phyloP scores from a whole-genome alignment of 75 land plant genomes.

The Pinus tabuliformis region DNA sequence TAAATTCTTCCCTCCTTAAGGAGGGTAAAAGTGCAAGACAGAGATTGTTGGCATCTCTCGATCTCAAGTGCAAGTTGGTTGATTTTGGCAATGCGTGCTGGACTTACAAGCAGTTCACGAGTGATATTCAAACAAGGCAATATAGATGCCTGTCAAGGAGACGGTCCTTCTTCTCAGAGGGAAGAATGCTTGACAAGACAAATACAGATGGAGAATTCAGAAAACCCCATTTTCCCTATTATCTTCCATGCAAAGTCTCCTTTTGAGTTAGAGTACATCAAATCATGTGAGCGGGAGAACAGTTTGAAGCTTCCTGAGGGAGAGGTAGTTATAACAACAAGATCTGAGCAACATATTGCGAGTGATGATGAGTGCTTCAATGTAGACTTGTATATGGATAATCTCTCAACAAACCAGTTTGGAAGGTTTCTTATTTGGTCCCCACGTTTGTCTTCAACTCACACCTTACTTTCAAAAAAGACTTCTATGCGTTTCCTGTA shows the following conservation, averaged over 20 bases:
- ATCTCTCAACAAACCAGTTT: constrained; percentile 38
- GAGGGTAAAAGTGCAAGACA: too few species aligned
- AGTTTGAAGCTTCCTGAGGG: not conserved
- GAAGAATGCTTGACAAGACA: too few species aligned
- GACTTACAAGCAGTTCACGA: constrained; percentile 88
- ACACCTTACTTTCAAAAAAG: constrained; percentile 81
- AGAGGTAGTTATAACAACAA: constrained; percentile 3
- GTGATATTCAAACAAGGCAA: constrained; percentile 90
- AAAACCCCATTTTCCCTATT: not conserved
- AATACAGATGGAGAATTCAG: too few species aligned
- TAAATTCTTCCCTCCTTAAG: too few species aligned
- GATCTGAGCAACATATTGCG: constrained; percentile 1
- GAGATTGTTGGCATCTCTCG: constrained; percentile 10
- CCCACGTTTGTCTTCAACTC: constrained; percentile 76
- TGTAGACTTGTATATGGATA: constrained; percentile 36
- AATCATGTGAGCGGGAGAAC: not conserved
- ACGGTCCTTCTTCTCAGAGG: too few species aligned
- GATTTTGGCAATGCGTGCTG: constrained; percentile 96
- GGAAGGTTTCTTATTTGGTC: constrained; percentile 74
- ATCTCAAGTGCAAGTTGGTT: constrained; percentile 78
- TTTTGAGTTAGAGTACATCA: constrained; percentile 1
- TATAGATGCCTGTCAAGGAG: constrained; percentile 95
- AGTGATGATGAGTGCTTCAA: constrained; percentile 18
- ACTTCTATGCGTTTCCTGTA: constrained; percentile 63
- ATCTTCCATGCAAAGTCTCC: constrained; percentile 5